These are phyloP conservation scores for Aspergillus fructus DNA, from an alignment of 2,329 filamentous ascomycete genomes.

Conservation along the genomic window DNA sequence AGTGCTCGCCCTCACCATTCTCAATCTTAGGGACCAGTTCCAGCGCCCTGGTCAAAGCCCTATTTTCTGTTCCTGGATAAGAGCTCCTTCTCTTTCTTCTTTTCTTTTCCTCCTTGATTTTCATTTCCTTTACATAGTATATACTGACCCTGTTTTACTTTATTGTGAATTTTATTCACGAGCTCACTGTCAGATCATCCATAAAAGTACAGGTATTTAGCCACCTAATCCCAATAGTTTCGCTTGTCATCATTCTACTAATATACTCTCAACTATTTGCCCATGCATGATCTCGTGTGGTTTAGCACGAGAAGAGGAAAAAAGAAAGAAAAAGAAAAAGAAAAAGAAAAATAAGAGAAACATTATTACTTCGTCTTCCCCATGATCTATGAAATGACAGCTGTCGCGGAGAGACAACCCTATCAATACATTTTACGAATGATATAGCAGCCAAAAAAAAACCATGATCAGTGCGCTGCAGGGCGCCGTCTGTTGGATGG, in stretches of 20 bases:
- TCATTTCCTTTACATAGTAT: neutral
- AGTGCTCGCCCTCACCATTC: constrained; percentile 2
- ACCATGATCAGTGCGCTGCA: neutral
- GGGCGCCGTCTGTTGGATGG: neutral
- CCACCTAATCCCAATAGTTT: neutral
- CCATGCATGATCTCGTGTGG: neutral
- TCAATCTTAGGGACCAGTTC: neutral
- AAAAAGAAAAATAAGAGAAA: too few species aligned
- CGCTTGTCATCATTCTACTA: neutral
- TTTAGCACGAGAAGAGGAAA: neutral
- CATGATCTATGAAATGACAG: neutral
- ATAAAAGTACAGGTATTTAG: neutral
- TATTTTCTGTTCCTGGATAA: neutral
- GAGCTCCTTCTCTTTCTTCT: neutral
- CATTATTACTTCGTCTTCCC: neutral
- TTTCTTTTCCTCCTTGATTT: neutral
- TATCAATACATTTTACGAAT: neutral
- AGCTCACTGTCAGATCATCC: neutral
- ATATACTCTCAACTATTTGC: neutral
- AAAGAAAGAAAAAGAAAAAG: too few species aligned
- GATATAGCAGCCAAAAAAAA: neutral
- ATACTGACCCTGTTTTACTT: neutral
- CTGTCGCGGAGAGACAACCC: neutral
- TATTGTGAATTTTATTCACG: neutral
- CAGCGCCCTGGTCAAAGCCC: neutral